Conservation (phyloP, 2,329 filamentous ascomycete species). For the Colletotrichum navitas region DNA sequence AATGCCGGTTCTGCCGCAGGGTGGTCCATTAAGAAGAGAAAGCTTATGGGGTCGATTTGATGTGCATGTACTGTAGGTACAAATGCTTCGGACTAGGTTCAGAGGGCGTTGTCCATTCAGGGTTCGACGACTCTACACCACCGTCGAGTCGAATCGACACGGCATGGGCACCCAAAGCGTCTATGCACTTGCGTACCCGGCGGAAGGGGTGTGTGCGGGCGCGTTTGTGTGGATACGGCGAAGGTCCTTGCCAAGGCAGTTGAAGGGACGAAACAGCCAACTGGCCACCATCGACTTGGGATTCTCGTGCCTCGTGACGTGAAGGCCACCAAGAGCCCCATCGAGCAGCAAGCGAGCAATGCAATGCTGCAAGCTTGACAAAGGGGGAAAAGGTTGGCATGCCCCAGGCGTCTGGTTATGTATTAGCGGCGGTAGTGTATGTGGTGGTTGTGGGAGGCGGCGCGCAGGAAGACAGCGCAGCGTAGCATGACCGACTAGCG, state of each 20-base stretch:
- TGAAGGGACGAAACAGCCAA: conserved; percentile 19
- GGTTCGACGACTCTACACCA: conserved; percentile 4
- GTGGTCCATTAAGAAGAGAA: conserved; percentile 24
- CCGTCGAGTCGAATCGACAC: conserved; percentile 14
- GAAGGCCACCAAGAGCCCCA: conserved; percentile 8
- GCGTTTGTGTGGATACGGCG: not conserved
- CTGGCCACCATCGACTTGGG: conserved; percentile 11
- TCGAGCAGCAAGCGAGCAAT: conserved; percentile 6
- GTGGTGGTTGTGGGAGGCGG: not conserved
- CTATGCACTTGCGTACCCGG: conserved; percentile 21
- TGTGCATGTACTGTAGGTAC: not conserved
- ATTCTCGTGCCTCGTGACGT: conserved; percentile 4
- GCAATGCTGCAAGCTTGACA: conserved; percentile 16
- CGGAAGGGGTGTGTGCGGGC: conserved; percentile 8
- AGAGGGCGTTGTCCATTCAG: conserved; percentile 9
- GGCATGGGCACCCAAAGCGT: conserved; percentile 26
- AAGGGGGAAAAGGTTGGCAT: not conserved
- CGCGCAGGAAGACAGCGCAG: not conserved
- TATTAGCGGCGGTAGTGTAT: not conserved
- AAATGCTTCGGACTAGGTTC: not conserved
- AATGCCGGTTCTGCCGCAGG: conserved; percentile 35
- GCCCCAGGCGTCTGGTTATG: not conserved
- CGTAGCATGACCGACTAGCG: conserved; percentile 22
- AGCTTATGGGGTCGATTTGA: not conserved
- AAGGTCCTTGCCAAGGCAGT: conserved; percentile 10